These are phyloP conservation scores for Microbotryum intermedium DNA, from an alignment of 1,284 basidiomycete genomes.

Conservation along the genomic window DNA sequence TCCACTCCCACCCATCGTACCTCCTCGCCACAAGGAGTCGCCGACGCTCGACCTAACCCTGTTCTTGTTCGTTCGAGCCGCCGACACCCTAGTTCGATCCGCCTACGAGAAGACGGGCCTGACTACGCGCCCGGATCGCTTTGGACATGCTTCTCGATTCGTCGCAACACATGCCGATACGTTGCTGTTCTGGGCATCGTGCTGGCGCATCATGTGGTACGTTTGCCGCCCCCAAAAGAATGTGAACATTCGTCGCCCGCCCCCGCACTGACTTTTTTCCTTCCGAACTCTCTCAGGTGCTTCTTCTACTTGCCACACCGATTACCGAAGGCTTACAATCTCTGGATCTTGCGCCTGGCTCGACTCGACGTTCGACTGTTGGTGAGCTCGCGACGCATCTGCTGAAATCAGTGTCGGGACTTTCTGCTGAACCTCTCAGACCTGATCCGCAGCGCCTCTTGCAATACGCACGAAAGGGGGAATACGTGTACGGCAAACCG, in stretches of 20 bases:
- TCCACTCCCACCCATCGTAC: not conserved
- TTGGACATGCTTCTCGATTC: constrained; percentile 9
- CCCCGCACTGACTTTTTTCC: not conserved
- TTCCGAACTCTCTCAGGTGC: not conserved
- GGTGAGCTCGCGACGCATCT: not conserved
- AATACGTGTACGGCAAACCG: constrained; percentile 36
- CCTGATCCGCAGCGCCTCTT: constrained; percentile 20
- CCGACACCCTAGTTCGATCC: constrained; percentile 12
- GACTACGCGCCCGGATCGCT: not conserved
- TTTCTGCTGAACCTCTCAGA: too few relatives aligned
- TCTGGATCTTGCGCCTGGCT: constrained; percentile 38
- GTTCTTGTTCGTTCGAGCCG: constrained; percentile 39
- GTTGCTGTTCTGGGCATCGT: constrained; percentile 26
- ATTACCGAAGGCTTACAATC: constrained; percentile 36
- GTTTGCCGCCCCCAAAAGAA: not conserved
- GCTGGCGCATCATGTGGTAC: constrained; percentile 32
- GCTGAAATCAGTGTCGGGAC: too few relatives aligned
- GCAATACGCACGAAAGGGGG: constrained; percentile 31
- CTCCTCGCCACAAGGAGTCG: constrained; percentile 12
- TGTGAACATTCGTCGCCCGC: too few relatives aligned
- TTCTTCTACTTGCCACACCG: constrained; percentile 37
- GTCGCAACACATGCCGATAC: constrained; percentile 27
- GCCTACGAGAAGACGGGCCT: constrained; percentile 7
- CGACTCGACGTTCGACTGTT: constrained; percentile 39
- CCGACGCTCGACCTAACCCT: constrained; percentile 41